phyloP scores from a whole-genome alignment of 495 filamentous ascomycete species.

The Lasiosphaeris hirsuta region DNA sequence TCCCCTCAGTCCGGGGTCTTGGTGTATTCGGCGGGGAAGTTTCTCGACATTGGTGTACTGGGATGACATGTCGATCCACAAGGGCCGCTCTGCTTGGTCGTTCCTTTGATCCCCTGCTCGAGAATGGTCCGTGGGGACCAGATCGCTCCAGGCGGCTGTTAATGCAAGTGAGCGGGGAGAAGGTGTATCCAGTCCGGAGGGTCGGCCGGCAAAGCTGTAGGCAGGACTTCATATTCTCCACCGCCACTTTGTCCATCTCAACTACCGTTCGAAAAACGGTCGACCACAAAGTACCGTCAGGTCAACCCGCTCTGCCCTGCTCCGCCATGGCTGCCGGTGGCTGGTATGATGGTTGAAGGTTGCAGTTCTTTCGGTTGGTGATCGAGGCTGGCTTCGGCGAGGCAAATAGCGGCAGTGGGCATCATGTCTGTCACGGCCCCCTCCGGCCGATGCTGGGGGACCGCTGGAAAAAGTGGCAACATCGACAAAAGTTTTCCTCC shows the following conservation, averaged over 20 bases:
- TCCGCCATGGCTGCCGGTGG: too few relatives aligned
- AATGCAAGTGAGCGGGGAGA: background rate
- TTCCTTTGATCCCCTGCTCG: too few relatives aligned
- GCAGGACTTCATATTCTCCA: background rate
- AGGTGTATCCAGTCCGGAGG: background rate
- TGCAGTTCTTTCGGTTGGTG: too few relatives aligned
- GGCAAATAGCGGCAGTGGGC: too few relatives aligned
- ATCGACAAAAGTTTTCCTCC: constrained; percentile 18
- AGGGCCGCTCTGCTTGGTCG: too few relatives aligned
- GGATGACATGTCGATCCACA: too few relatives aligned
- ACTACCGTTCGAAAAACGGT: too few relatives aligned
- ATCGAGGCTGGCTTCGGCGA: too few relatives aligned
- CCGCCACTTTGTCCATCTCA: background rate
- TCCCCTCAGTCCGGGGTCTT: constrained; percentile 1
- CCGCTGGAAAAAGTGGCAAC: constrained; percentile 11
- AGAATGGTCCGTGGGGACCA: background rate
- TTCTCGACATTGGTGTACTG: constrained; percentile 10
- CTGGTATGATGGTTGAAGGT: too few relatives aligned
- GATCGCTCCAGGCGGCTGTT: background rate
- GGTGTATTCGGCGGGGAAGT: constrained; percentile 18
- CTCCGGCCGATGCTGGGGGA: background rate
- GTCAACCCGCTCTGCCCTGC: too few relatives aligned
- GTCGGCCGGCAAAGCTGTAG: background rate
- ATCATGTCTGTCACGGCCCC: too few relatives aligned
- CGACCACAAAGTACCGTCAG: too few relatives aligned